These are phyloP conservation scores for Phytophthora fragariae DNA, from an alignment of 352 stramenopile genomes.

Conservation along the genomic window DNA sequence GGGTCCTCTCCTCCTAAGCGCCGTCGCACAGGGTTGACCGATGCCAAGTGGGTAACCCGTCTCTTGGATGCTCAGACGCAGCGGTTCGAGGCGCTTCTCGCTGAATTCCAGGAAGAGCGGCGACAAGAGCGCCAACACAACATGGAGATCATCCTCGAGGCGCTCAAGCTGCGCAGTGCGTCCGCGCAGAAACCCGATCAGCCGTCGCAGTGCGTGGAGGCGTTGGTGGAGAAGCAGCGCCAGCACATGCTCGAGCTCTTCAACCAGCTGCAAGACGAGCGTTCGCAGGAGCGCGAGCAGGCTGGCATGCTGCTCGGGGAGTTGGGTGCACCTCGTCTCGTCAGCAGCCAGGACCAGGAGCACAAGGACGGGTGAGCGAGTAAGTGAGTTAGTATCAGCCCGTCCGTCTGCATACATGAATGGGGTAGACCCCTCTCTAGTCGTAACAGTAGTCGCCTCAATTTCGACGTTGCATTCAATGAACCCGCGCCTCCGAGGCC, in stretches of 20 bases:
- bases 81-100: slow-evolving; percentile 44
- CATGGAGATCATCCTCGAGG: slow-evolving; percentile 48
- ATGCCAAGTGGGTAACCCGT: slow-evolving; percentile 46
- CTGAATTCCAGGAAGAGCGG: slow-evolving; percentile 51
- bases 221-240: slow-evolving; percentile 49
- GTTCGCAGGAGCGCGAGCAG: slow-evolving; percentile 45
- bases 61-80: slow-evolving; percentile 46
- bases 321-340: slow-evolving; percentile 26
- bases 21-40: slow-evolving; percentile 31
- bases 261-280: slow-evolving; percentile 47
- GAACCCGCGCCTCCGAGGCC: not conserved
- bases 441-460: slow-evolving; percentile 22
- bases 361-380: slow-evolving; percentile 21
- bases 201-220: slow-evolving; percentile 38
- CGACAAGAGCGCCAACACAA: slow-evolving; percentile 51
- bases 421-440: slow-evolving; percentile 22
- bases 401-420: slow-evolving; percentile 7
- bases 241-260: slow-evolving; percentile 46
- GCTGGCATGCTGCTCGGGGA: slow-evolving; percentile 39
- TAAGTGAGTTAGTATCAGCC: slow-evolving; percentile 2
- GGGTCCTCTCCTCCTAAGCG: slow-evolving; percentile 21
- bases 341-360: slow-evolving; percentile 28
- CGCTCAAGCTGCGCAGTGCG: slow-evolving; percentile 41
- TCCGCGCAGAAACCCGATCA: slow-evolving; percentile 33
- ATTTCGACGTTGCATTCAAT: slow-evolving; percentile 40